phyloP scores from a whole-genome alignment of 192 early-diverging fungal genomes.

The Gonapodya prolifera region DNA sequence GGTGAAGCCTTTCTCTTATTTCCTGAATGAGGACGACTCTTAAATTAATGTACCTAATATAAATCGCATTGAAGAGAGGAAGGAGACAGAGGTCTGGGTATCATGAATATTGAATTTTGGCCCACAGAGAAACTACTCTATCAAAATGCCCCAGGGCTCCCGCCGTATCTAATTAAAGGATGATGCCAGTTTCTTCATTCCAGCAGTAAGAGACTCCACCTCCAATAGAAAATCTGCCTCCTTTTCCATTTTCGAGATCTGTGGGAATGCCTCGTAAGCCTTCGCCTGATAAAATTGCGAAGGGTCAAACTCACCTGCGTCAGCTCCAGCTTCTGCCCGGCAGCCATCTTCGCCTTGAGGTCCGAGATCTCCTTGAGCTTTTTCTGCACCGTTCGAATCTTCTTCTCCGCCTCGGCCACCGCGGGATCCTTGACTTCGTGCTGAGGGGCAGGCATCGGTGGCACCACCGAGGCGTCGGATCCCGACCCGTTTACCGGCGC shows the following conservation, averaged over 20 bases:
- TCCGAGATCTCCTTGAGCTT: conserved; percentile 84
- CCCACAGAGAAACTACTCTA: too few relatives aligned
- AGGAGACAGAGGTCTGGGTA: too few relatives aligned
- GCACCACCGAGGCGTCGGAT: background rate
- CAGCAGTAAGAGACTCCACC: background rate
- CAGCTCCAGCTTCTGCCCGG: conserved; percentile 68
- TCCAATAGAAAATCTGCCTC: background rate
- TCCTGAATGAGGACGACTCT: too few relatives aligned
- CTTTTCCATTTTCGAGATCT: background rate
- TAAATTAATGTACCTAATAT: too few relatives aligned
- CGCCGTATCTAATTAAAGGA: background rate
- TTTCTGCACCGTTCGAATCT: conserved; percentile 74
- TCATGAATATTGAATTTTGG: too few relatives aligned
- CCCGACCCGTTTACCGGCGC: background rate
- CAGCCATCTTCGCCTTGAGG: conserved; percentile 61
- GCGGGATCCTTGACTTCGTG: conserved; percentile 6
- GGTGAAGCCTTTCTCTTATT: too few relatives aligned
- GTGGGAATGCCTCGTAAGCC: background rate
- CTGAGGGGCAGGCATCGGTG: background rate
- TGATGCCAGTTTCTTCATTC: background rate
- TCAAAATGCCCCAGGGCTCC: too few relatives aligned
- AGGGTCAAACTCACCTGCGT: conserved; percentile 43
- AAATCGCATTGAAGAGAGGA: too few relatives aligned
- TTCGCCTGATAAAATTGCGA: too few relatives aligned
- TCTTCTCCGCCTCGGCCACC: conserved; percentile 68